phyloP scores from a whole-genome alignment of 495 filamentous ascomycete species.

The Cercophora scortea region DNA sequence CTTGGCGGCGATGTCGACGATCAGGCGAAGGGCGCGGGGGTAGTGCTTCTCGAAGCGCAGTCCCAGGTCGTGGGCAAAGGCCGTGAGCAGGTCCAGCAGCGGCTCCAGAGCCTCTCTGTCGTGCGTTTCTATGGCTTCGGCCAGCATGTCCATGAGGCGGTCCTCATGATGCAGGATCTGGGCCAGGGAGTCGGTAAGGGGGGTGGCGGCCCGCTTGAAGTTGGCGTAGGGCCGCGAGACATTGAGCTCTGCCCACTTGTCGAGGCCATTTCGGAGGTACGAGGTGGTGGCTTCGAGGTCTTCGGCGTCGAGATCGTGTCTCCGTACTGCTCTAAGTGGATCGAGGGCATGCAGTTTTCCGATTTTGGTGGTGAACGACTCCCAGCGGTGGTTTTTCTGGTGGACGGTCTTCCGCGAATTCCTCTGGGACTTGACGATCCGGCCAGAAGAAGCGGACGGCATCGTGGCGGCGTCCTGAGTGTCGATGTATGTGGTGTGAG shows the following conservation, averaged over 20 bases:
- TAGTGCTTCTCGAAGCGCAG: slow-evolving; percentile 86
- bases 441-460: slow-evolving; percentile 52
- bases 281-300: slow-evolving; percentile 62
- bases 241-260: slow-evolving; percentile 88
- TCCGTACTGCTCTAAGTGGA: slow-evolving; percentile 78
- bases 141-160: slow-evolving; percentile 70
- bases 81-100: slow-evolving; percentile 70
- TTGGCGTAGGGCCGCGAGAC: slow-evolving; percentile 67
- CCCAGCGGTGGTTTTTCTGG: slow-evolving; percentile 76
- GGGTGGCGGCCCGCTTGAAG: slow-evolving; percentile 64
- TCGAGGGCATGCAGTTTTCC: slow-evolving; percentile 82
- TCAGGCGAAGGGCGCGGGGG: slow-evolving; percentile 55
- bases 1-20: slow-evolving; percentile 45
- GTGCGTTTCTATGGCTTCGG: slow-evolving; percentile 66
- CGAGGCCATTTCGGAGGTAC: slow-evolving; percentile 71
- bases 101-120: slow-evolving; percentile 76
- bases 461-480: slow-evolving; percentile 23
- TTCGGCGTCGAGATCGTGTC: slow-evolving; percentile 70
- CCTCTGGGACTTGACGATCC: slow-evolving; percentile 57
- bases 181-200: slow-evolving; percentile 79
- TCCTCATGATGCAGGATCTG: slow-evolving; percentile 85
- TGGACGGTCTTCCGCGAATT: slow-evolving; percentile 62
- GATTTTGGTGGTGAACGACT: slow-evolving; percentile 88
- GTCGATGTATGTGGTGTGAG: slow-evolving; percentile 1
- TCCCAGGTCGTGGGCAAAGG: slow-evolving; percentile 88